Evolutionary conservation across 176 grass and related monocot species (phyloP), one percentile per base, ranked within the genome.

Genomic region (Panicum miliaceum): DNA sequence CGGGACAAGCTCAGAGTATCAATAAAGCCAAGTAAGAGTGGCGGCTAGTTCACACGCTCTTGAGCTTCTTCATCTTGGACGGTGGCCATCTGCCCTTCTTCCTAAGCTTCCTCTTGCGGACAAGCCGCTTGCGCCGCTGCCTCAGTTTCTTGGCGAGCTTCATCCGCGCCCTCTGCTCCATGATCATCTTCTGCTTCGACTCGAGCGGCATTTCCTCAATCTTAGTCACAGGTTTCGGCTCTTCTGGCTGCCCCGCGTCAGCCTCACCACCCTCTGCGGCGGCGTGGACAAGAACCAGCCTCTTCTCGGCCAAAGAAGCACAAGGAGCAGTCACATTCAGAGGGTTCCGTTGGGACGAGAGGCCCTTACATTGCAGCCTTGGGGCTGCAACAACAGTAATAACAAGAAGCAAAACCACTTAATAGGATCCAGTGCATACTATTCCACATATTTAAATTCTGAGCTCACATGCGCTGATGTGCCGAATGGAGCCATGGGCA

Each of bases 31-130:
- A 72, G 14, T 18, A 12, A 80, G 38, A 74, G 42, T 23, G 10
- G 19, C 0, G 4, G 48, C 60, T 6, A 12, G 14, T 14, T 86
- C 41, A 90, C 7, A 94, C 86, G 35, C 90, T 95, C 84, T 91
- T 89, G 56, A 89, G 83, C 82, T 98, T 94, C 93, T 90, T 95
- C 96, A 92, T 90, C 84, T 98, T 95, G 22, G 96, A 91, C 0
- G 91, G 87, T 10, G 93, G 87, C 96, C 96, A 95, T 63, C 91
- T 83, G 25, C 96, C 96, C 73, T 90, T 93, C 89, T 95, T 98
- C 89, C 96, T 95, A 67, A 98, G 73, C 54, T 37, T 57, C 79
- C 91, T 90, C 91, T 98, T 98, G 8, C 89, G 89, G 46, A 98
- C 68, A 43, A 98, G 92, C 40, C 91, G 83, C 79, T 70, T 87